These are phyloP conservation scores for Emergomyces orientalis DNA, from an alignment of 2,329 filamentous ascomycete species.

Conservation along the genomic window DNA sequence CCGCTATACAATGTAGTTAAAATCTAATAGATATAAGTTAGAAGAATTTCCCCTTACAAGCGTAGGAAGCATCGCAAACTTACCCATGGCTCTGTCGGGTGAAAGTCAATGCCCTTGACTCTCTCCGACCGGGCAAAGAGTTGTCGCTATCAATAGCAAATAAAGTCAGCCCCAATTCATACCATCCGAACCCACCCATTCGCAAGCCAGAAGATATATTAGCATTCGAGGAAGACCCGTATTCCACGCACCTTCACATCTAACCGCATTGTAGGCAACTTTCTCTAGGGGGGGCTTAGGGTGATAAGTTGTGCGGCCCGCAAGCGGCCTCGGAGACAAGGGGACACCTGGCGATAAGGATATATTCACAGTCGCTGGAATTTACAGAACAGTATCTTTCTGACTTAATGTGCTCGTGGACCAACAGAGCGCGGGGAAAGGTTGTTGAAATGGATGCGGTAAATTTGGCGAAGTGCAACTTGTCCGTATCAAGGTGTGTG, in stretches of 20 bases:
- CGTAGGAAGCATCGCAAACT: conserved; percentile 19
- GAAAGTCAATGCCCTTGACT: conserved; percentile 96
- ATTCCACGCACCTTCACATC: conserved; percentile 47
- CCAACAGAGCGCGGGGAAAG: not conserved
- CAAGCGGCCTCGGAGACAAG: conserved; percentile 23
- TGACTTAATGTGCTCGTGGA: not conserved
- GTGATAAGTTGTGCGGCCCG: conserved; percentile 25
- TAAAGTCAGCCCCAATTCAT: conserved; percentile 31
- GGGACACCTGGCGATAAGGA: conserved; percentile 23
- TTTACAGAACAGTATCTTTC: not conserved
- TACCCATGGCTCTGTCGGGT: conserved; percentile 93
- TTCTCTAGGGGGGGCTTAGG: conserved; percentile 14
- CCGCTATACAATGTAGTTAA: conserved; percentile 94
- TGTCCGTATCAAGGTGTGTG: conserved; percentile 13
- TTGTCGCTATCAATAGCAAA: conserved; percentile 52
- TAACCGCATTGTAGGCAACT: conserved; percentile 45
- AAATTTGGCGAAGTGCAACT: conserved; percentile 12
- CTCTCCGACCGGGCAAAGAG: conserved; percentile 85
- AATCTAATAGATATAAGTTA: conserved; percentile 40
- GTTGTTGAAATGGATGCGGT: conserved; percentile 1
- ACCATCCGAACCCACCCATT: conserved; percentile 1
- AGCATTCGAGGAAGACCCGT: not conserved
- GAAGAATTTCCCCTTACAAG: conserved; percentile 10
- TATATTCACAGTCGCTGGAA: conserved; percentile 1
- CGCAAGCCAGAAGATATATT: conserved; percentile 3